Percentiles rank a stretch among this genome's conserved stretches.
phyloP scores from a whole-genome alignment of 805 yeast species.

The Schizosaccharomyces pombe region ASM294v3 CU329670.1:3096501-3097000 shows the following conservation, averaged over 20 bases:
- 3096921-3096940: too few species aligned
- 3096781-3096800: neutral
- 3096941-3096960: too few species aligned
- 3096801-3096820: neutral
- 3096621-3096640: too few species aligned
- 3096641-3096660: too few species aligned
- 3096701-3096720: neutral
- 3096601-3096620: too few species aligned
- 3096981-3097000: too few species aligned
- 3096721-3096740: neutral
- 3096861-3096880: too few species aligned
- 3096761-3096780: neutral
- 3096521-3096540: neutral
- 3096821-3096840: neutral
- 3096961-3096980: too few species aligned
- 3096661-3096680: too few species aligned
- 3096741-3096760: neutral
- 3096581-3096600: too few species aligned
- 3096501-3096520: neutral
- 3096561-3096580: neutral
- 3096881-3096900: too few species aligned
- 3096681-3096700: neutral
- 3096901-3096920: too few species aligned
- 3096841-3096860: neutral
- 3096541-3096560: neutral